phyloP scores from a whole-genome alignment of 129 eudicot genomes.

The Mikania micrantha region DNA sequence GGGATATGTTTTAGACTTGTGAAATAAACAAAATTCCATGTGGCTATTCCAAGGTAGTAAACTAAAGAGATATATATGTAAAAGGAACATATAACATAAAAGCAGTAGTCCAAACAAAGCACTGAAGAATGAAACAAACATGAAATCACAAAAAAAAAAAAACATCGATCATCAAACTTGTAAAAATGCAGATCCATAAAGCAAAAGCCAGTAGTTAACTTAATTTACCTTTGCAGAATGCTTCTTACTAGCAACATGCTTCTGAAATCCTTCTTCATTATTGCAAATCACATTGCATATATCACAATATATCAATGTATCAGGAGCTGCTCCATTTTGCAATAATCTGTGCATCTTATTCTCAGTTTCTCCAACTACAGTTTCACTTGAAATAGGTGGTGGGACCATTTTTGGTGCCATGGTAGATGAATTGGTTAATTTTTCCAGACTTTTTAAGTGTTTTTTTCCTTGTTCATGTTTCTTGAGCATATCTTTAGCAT shows the following conservation, averaged over 20 bases:
- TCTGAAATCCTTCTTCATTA: conserved; percentile 23
- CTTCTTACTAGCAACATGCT: conserved; percentile 40
- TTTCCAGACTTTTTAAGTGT: conserved; percentile 26
- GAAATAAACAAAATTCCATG: neutral
- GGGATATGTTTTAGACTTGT: neutral
- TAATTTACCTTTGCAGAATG: conserved; percentile 34
- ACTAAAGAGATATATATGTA: neutral
- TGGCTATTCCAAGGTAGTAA: neutral
- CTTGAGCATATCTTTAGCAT: conserved; percentile 18
- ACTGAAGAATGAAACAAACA: neutral
- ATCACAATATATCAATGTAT: conserved; percentile 15
- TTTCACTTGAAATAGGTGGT: conserved; percentile 1
- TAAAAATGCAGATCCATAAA: neutral
- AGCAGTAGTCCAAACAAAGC: neutral
- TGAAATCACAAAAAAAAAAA: neutral
- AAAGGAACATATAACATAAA: neutral
- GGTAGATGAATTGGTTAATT: neutral
- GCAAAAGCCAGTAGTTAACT: neutral
- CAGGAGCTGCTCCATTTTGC: conserved; percentile 29
- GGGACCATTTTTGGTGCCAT: conserved; percentile 7
- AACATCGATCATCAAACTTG: neutral
- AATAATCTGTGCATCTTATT: conserved; percentile 26
- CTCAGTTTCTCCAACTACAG: conserved; percentile 22
- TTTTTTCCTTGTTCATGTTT: conserved; percentile 34
- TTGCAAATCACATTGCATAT: conserved; percentile 42